Base-by-base conservation (phyloP, 129 eudicot genomes). In the Escallonia rubra region DNA sequence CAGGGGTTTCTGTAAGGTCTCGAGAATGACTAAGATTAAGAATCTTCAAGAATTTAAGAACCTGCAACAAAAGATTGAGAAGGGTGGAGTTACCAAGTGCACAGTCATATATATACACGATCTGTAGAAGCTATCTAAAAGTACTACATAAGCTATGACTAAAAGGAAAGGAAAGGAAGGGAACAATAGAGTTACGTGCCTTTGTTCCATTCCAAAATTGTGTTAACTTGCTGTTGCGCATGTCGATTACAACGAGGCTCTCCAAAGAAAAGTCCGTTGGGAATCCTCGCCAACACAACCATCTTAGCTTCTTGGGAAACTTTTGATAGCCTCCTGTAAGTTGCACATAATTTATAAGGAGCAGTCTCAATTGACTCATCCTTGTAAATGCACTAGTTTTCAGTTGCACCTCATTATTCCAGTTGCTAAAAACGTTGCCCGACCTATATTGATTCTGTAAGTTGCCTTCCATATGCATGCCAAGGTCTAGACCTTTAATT, bases 241-340 rank as follows among this genome's bases (percentile, higher is more conserved):
- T 23, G 59, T 81, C 85, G 64, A 81, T 72, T 40, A 71, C 79
- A 64, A 72, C 66, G 41, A 81, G 79, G 66, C 60, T 81, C 55
- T 76, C 79, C 13, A 77, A 67, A 46, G 23, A 68, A 14, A 81
- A 76, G 5, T 47, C 54, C 34, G 48, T 63, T 50, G 81, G 78
- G 70, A 47, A 82, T 50, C 64, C 55, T 39, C 68, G 83, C 83
- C 87, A 82, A 59, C 76, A 74, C 62, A 82, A 67, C 75, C 77
- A 63, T 61, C 80, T 62, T 13, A 82, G 61, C 12, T 67, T 69
- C 15, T 43, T 57, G 0, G 83, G 78, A 65, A 82, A 74, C 5
- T 57, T 52, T n/a, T 74, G 61, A 54, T 70, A 65, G 47, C 42
- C n/a, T 63, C 45, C 67, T 8, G 4, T 13, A 8, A 75, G 77